A percentile compares a stretch with the other conserved stretches of the same genome.
phyloP scores from a whole-genome alignment of 306 rosid genomes.

The Lagenaria siceraria region DNA sequence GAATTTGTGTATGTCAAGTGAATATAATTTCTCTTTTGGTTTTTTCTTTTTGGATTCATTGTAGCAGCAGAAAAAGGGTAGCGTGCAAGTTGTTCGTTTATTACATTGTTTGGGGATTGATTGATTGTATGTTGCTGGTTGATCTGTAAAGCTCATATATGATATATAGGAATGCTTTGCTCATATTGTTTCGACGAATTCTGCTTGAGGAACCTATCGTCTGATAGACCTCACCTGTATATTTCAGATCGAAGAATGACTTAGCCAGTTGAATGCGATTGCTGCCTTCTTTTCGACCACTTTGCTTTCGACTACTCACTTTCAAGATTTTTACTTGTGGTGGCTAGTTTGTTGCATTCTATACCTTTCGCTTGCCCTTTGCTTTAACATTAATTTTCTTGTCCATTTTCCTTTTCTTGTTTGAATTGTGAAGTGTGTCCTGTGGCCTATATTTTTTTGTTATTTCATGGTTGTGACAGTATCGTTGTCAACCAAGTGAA shows the following conservation, averaged over 20 bases:
- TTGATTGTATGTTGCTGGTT: conserved; percentile 36
- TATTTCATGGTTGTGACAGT: not conserved
- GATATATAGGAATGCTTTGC: conserved; percentile 13
- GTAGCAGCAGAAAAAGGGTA: conserved; percentile 29
- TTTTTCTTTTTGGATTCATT: conserved; percentile 19
- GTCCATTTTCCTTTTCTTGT: not conserved
- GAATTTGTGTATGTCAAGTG: conserved; percentile 12
- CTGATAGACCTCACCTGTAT: not conserved
- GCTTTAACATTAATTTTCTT: not conserved
- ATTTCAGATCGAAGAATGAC: conserved; percentile 2
- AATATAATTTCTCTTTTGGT: conserved; percentile 1
- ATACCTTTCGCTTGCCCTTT: not conserved
- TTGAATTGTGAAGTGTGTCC: not conserved
- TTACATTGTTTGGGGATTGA: conserved; percentile 29
- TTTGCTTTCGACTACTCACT: not conserved
- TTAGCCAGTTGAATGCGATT: not conserved
- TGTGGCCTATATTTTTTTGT: not conserved
- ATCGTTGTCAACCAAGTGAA: not conserved
- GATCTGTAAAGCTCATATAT: conserved; percentile 29
- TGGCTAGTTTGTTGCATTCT: not conserved
- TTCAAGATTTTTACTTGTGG: not conserved
- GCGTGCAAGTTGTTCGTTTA: conserved; percentile 35
- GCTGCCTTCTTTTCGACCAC: not conserved
- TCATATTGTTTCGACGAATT: conserved; percentile 18
- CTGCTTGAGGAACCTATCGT: conserved; percentile 12